Evolutionary conservation across 768 basidiomycete genomes (phyloP).

Genomic region (Leccinum boreale): DNA sequence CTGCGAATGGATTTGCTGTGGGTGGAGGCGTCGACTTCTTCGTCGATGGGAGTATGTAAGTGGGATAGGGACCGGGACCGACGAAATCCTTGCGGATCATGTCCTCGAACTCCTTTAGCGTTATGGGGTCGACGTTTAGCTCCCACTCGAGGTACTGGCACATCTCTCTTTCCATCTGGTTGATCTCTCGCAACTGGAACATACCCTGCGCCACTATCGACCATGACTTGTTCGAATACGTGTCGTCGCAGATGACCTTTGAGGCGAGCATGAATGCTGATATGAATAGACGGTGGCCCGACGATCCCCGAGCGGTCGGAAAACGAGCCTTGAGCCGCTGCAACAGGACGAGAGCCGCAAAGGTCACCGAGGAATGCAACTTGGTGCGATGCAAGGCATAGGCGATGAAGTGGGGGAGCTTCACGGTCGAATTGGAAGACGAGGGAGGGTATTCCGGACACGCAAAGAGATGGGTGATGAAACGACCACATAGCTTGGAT

Average conservation of each 20-base stretch:
- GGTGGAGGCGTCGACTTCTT: constrained; percentile 53
- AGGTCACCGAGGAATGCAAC: constrained; percentile 50
- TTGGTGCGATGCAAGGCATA: constrained; percentile 69
- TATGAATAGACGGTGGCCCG: constrained; percentile 68
- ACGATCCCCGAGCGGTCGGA: constrained; percentile 73
- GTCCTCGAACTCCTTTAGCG: constrained; percentile 57
- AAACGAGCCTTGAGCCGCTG: constrained; percentile 68
- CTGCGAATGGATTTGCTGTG: constrained; percentile 31
- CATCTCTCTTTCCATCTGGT: constrained; percentile 82
- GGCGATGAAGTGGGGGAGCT: constrained; percentile 59
- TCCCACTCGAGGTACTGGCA: constrained; percentile 92
- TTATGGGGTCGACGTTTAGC: constrained; percentile 65
- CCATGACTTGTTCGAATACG: constrained; percentile 93
- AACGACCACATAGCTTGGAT: constrained; percentile 67
- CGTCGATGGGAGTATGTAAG: constrained; percentile 57
- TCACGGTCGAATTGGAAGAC: constrained; percentile 28
- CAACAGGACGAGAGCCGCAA: constrained; percentile 44
- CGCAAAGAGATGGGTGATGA: constrained; percentile 81
- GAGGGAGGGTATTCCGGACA: constrained; percentile 78
- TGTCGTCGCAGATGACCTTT: constrained; percentile 91
- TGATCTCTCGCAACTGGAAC: constrained; percentile 74
- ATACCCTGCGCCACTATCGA: constrained; percentile 85
- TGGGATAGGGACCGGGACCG: constrained; percentile 55
- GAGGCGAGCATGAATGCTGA: constrained; percentile 72
- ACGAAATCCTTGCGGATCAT: constrained; percentile 61